phyloP scores from a whole-genome alignment of 2,329 filamentous ascomycete species.

The Paecilomyces sp. region DNA sequence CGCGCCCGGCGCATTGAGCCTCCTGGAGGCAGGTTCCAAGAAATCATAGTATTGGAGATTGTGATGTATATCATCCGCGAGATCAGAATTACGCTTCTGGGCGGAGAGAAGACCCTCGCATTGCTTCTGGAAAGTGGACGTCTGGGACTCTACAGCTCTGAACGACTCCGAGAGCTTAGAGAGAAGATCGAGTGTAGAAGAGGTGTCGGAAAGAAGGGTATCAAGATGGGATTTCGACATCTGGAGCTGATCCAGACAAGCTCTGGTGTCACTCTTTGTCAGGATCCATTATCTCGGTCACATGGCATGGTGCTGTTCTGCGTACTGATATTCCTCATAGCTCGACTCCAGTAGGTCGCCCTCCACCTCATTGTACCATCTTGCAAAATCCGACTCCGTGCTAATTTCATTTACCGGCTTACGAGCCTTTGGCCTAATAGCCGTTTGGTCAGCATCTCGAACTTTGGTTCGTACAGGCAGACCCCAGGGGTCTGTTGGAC shows the following conservation, averaged over 20 bases:
- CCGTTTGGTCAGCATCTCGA: slow-evolving; percentile 4
- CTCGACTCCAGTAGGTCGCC: slow-evolving; percentile 69
- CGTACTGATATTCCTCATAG: slow-evolving; percentile 76
- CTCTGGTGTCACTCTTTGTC: slow-evolving; percentile 37
- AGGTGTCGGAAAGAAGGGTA: slow-evolving; percentile 68
- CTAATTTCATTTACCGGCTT: slow-evolving; percentile 36
- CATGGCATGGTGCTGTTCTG: slow-evolving; percentile 4
- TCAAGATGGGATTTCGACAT: slow-evolving; percentile 78
- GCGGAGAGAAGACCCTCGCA: slow-evolving; percentile 82
- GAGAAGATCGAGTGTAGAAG: slow-evolving; percentile 66
- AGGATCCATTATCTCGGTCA: not conserved
- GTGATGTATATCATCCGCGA: slow-evolving; percentile 78
- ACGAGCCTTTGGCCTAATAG: slow-evolving; percentile 6
- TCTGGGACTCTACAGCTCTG: slow-evolving; percentile 78
- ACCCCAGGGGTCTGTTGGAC: slow-evolving; percentile 30
- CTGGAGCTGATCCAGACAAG: slow-evolving; percentile 74
- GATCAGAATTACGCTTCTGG: slow-evolving; percentile 67
- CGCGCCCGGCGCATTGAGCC: slow-evolving; percentile 86
- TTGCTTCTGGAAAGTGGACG: slow-evolving; percentile 84
- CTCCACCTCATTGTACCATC: slow-evolving; percentile 54
- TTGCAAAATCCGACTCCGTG: slow-evolving; percentile 53
- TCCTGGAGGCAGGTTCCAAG: slow-evolving; percentile 79
- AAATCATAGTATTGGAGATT: slow-evolving; percentile 95
- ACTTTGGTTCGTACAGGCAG: slow-evolving; percentile 12
- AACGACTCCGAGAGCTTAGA: slow-evolving; percentile 79